Conservation (phyloP, 2,329 filamentous ascomycete species). For the Hypoxylon sp. region DNA sequence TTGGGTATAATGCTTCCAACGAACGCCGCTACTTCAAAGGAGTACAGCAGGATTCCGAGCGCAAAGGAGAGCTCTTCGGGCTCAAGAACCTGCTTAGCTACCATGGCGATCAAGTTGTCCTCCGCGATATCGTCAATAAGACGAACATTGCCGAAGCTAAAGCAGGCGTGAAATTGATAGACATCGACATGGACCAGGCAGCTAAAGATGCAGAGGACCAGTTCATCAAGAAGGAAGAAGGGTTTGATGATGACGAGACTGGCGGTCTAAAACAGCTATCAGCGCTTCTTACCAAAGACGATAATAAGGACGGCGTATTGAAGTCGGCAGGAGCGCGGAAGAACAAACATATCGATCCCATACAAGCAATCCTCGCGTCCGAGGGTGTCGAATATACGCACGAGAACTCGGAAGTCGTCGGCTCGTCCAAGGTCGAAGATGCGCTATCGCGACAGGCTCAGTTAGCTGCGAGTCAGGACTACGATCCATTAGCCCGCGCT, state of each 20-base stretch:
- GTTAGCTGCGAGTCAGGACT: conserved; percentile 61
- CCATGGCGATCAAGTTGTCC: conserved; percentile 80
- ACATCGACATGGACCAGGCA: conserved; percentile 76
- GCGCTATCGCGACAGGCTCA: conserved; percentile 82
- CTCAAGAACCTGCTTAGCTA: conserved; percentile 88
- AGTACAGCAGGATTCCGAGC: conserved; percentile 83
- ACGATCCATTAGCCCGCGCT: conserved; percentile 64
- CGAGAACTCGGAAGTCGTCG: conserved; percentile 95
- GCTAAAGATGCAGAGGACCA: conserved; percentile 62
- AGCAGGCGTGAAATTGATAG: conserved; percentile 83
- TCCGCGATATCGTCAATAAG: conserved; percentile 97
- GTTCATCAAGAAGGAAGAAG: conserved; percentile 60
- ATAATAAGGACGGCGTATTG: conserved; percentile 59
- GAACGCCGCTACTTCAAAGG: conserved; percentile 96
- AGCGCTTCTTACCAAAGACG: conserved; percentile 63
- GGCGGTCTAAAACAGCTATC: conserved; percentile 81
- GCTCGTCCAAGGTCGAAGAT: conserved; percentile 91
- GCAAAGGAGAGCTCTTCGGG: conserved; percentile 95
- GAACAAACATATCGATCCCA: conserved; percentile 73
- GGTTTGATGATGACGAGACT: conserved; percentile 69
- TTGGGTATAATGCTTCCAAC: conserved; percentile 91
- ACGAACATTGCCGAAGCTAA: conserved; percentile 96
- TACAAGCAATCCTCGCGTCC: conserved; percentile 88
- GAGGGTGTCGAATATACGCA: conserved; percentile 96
- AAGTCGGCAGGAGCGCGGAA: conserved; percentile 55